Percentiles rank a stretch among this genome's conserved stretches.
phyloP scores from a whole-genome alignment of 2,329 filamentous ascomycete species.

The Botryotinia globosa region DNA sequence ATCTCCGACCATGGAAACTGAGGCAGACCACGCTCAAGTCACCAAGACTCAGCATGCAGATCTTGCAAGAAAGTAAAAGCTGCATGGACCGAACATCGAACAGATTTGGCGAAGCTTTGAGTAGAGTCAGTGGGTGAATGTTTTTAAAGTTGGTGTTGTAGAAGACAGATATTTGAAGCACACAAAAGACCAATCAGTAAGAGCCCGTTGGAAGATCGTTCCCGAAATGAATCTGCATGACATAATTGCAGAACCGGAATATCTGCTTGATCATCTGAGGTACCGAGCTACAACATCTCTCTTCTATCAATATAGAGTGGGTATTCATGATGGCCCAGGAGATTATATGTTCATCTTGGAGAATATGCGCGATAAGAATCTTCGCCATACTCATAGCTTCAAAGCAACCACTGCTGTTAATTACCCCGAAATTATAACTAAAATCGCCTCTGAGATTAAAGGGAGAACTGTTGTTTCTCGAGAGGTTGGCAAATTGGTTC shows the following conservation, averaged over 20 bases:
- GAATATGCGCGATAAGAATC: slow-evolving; percentile 39
- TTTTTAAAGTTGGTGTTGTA: slow-evolving; percentile 39
- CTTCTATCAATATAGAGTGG: slow-evolving; percentile 39
- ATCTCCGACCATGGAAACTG: neutral
- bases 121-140: slow-evolving; percentile 38
- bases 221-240: slow-evolving; percentile 48
- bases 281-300: slow-evolving; percentile 41
- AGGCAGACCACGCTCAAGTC: neutral
- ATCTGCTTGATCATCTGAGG: slow-evolving; percentile 42
- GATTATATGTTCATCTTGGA: slow-evolving; percentile 41
- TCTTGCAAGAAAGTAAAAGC: slow-evolving; percentile 42
- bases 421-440: slow-evolving; percentile 25
- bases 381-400: slow-evolving; percentile 37
- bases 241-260: slow-evolving; percentile 41
- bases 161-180: slow-evolving; percentile 41
- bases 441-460: slow-evolving; percentile 30
- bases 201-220: slow-evolving; percentile 41
- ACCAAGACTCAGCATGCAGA: slow-evolving; percentile 41
- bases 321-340: slow-evolving; percentile 38
- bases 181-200: slow-evolving; percentile 40
- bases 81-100: slow-evolving; percentile 40
- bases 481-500: slow-evolving; percentile 33
- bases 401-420: slow-evolving; percentile 27
- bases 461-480: slow-evolving; percentile 12
- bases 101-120: slow-evolving; percentile 43